Percentiles rank a stretch among this genome's conserved stretches.
Conservation (phyloP, 495 filamentous ascomycete species). For the Lasiosphaeria ovina region DNA sequence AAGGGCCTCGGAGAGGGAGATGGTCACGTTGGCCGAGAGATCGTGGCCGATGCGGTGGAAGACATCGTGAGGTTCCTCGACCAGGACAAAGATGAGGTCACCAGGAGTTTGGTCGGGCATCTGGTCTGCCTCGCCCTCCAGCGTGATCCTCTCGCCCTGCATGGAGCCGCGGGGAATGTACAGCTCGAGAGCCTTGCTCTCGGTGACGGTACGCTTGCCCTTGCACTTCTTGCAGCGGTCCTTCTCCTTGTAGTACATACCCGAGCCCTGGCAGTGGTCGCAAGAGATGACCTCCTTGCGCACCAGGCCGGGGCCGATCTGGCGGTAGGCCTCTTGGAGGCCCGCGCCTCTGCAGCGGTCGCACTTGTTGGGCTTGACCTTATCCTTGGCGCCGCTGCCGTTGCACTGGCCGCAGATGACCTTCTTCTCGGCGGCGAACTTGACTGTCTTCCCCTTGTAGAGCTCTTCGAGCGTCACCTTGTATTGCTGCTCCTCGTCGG, state of each 20-base stretch:
- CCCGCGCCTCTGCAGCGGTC: slow-evolving; percentile 78
- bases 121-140: slow-evolving; percentile 95
- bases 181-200: slow-evolving; percentile 90
- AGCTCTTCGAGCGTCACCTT: slow-evolving; percentile 87
- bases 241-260: slow-evolving; percentile 84
- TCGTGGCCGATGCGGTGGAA: slow-evolving; percentile 83
- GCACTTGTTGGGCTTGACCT: slow-evolving; percentile 82
- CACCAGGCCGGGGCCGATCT: slow-evolving; percentile 77
- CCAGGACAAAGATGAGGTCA: slow-evolving; percentile 84
- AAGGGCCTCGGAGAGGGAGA: slow-evolving; percentile 81
- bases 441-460: slow-evolving; percentile 97
- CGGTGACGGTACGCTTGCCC: slow-evolving; percentile 73
- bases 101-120: slow-evolving; percentile 86
- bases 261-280: slow-evolving; percentile 74
- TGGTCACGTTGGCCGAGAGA: slow-evolving; percentile 70
- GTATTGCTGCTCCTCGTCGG: slow-evolving; percentile 85
- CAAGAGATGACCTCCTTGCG: slow-evolving; percentile 73
- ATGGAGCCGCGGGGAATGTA: slow-evolving; percentile 90
- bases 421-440: slow-evolving; percentile 91
- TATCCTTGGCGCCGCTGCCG: slow-evolving; percentile 87
- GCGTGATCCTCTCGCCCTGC: slow-evolving; percentile 84
- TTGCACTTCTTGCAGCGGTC: slow-evolving; percentile 99
- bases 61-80: slow-evolving; percentile 74
- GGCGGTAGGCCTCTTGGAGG: slow-evolving; percentile 65
- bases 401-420: slow-evolving; percentile 84